These are phyloP conservation scores for Suhomyces prunicola DNA, from an alignment of 805 yeast genomes.

Conservation along the genomic window DNA sequence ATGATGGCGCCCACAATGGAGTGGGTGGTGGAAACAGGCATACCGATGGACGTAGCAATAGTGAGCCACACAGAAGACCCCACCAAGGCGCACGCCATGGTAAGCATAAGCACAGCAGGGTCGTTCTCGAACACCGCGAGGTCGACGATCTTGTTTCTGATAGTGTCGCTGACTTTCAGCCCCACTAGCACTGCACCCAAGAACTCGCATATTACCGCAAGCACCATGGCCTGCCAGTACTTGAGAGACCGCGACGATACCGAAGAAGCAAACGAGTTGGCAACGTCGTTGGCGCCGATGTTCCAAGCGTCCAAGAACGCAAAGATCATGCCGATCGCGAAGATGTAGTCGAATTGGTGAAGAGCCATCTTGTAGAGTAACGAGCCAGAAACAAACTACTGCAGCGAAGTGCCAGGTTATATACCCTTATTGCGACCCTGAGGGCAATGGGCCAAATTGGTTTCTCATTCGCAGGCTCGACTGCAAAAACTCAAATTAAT, in stretches of 20 bases:
- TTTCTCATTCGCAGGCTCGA: neutral
- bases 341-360: slow-evolving; percentile 63
- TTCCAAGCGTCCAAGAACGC: slow-evolving; percentile 78
- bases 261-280: slow-evolving; percentile 76
- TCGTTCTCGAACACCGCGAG: slow-evolving; percentile 44
- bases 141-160: slow-evolving; percentile 61
- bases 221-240: slow-evolving; percentile 73
- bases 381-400: no score
- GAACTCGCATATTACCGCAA: slow-evolving; percentile 70
- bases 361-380: slow-evolving; percentile 29
- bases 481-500: neutral
- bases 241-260: slow-evolving; percentile 66
- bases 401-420: neutral
- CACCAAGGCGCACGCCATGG: slow-evolving; percentile 72
- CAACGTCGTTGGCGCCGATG: slow-evolving; percentile 80
- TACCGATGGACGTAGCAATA: slow-evolving; percentile 61
- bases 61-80: slow-evolving; percentile 73
- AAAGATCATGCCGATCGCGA: slow-evolving; percentile 66
- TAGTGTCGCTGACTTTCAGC: slow-evolving; percentile 70
- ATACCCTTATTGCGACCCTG: neutral
- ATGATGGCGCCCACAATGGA: slow-evolving; percentile 74
- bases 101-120: slow-evolving; percentile 71
- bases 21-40: slow-evolving; percentile 83
- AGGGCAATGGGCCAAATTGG: no score
- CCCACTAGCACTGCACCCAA: slow-evolving; percentile 75